These are phyloP conservation scores for Rhizopogon roseolus DNA, from an alignment of 768 basidiomycete species.

Conservation along the genomic window DNA sequence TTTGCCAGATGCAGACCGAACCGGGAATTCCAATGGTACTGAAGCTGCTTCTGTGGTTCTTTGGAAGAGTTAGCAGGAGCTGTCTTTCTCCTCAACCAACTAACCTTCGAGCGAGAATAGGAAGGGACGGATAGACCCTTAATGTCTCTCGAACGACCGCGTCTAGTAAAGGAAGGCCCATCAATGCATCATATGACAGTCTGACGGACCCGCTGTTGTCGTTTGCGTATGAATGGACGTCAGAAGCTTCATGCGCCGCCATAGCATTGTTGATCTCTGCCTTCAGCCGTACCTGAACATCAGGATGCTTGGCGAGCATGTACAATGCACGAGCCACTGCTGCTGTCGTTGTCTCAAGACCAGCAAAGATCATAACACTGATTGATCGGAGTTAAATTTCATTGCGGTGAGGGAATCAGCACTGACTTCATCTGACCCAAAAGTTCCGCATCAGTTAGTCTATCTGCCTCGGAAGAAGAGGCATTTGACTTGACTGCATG, in stretches of 20 bases:
- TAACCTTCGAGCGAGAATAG: constrained; percentile 32
- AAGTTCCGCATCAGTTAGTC: constrained; percentile 8
- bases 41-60: constrained; percentile 34
- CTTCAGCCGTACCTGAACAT: constrained; percentile 35
- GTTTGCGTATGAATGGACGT: constrained; percentile 5
- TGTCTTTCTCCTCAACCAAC: constrained; percentile 11
- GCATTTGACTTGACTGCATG: constrained; percentile 19
- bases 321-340: constrained; percentile 32
- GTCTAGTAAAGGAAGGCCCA: constrained; percentile 32
- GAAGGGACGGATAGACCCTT: constrained; percentile 37
- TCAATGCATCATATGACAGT: constrained; percentile 35
- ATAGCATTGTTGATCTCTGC: constrained; percentile 26
- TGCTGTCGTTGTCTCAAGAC: constrained; percentile 40
- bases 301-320: constrained; percentile 29
- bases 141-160: constrained; percentile 36
- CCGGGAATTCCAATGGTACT: constrained; percentile 27
- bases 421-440: constrained; percentile 20
- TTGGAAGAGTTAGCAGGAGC: not conserved
- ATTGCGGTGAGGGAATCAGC: not conserved
- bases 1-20: constrained; percentile 7
- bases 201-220: constrained; percentile 21
- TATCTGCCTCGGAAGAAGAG: constrained; percentile 18
- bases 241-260: not conserved
- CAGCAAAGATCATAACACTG: constrained; percentile 33
- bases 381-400: not conserved